These are phyloP conservation scores for Conoideocrella luteorostrata DNA, from an alignment of 2,329 filamentous ascomycete species.

Conservation along the genomic window DNA sequence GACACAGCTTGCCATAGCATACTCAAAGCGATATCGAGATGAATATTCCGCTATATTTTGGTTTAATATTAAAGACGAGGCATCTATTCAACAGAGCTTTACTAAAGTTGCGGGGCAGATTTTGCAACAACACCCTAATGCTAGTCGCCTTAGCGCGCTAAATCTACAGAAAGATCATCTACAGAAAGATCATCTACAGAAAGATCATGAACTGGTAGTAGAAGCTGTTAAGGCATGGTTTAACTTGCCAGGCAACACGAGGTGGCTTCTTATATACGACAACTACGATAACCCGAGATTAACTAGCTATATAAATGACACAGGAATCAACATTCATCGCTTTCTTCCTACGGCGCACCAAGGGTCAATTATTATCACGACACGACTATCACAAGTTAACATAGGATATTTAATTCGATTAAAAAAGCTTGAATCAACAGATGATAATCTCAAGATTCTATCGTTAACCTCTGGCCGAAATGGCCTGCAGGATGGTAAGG, in stretches of 20 bases:
- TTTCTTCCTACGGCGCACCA: constrained; percentile 27
- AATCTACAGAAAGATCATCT: constrained; percentile 15
- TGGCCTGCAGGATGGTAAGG: constrained; percentile 19
- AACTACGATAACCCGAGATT: constrained; percentile 34
- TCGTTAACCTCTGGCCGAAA: constrained; percentile 19
- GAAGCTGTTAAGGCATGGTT: no score
- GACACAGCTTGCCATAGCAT: no score
- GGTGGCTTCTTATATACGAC: constrained; percentile 34
- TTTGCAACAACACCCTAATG: constrained; percentile 17
- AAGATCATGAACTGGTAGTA: no score
- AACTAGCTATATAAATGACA: constrained; percentile 3
- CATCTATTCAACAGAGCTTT: constrained; percentile 30
- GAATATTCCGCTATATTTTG: constrained; percentile 38
- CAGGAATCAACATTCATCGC: constrained; percentile 24
- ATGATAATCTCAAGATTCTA: constrained; percentile 26
- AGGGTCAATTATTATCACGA: constrained; percentile 36
- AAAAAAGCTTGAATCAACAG: constrained; percentile 22
- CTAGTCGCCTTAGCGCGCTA: constrained; percentile 2
- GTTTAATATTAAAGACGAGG: constrained; percentile 33
- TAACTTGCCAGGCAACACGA: constrained; percentile 23
- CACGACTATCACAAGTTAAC: constrained; percentile 24
- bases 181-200: no score
- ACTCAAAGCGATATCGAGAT: no score
- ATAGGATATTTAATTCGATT: constrained; percentile 26
- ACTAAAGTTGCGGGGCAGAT: constrained; percentile 22